phyloP scores from a whole-genome alignment of 805 yeast species.

The Groenewaldozyma tartarivorans region DNA sequence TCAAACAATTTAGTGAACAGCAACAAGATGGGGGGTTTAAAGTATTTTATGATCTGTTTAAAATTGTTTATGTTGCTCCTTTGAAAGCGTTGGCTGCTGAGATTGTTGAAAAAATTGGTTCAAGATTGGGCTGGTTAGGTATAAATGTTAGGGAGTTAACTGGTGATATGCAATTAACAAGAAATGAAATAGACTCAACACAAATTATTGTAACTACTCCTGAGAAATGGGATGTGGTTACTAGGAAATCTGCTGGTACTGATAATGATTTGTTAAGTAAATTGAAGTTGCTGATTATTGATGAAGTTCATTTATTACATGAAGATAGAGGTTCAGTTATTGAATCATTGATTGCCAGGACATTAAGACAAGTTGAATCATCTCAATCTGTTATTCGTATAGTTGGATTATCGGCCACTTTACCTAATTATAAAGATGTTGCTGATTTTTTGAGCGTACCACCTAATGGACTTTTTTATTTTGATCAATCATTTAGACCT shows the following conservation, averaged over 20 bases:
- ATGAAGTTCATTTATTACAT: conserved; percentile 92
- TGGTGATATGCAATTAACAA: conserved; percentile 90
- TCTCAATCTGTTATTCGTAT: conserved; percentile 89
- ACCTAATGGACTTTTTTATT: conserved; percentile 86
- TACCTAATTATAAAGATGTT: conserved; percentile 86
- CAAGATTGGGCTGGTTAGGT: conserved; percentile 75
- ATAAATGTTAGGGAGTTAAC: conserved; percentile 80
- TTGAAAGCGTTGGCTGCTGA: conserved; percentile 93
- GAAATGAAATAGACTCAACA: conserved; percentile 68
- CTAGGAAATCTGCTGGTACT: conserved; percentile 61
- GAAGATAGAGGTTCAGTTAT: conserved; percentile 98
- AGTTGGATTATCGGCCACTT: conserved; percentile 88
- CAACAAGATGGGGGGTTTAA: conserved; percentile 41
- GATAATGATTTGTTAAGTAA: conserved; percentile 79
- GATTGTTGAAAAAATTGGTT: conserved; percentile 80
- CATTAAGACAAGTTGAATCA: conserved; percentile 88
- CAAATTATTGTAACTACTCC: conserved; percentile 92
- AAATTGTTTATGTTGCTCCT: conserved; percentile 88
- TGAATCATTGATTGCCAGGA: conserved; percentile 90
- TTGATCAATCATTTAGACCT: conserved; percentile 89
- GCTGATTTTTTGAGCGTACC: conserved; percentile 88
- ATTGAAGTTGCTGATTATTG: conserved; percentile 79
- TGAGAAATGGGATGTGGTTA: conserved; percentile 96
- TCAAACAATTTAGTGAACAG: conserved; percentile 45
- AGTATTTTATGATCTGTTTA: conserved; percentile 75